Conservation (phyloP, 805 yeast species). For the Yarrowia phangngaensis region DNA sequence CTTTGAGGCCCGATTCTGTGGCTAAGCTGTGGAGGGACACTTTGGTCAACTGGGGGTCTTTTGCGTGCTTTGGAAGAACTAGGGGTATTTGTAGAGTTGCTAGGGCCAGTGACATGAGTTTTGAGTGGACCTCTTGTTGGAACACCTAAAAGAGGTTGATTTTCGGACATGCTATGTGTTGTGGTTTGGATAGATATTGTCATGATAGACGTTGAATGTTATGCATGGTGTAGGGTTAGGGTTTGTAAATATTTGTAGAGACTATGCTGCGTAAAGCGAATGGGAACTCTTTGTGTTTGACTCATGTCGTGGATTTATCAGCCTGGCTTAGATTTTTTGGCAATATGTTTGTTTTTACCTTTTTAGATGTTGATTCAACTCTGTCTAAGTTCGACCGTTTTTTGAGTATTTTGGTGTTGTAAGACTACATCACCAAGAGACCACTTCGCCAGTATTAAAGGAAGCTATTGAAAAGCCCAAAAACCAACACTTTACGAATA, state of each 20-base stretch:
- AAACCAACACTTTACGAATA: constrained; percentile 6
- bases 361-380: too few relatives aligned
- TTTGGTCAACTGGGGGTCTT: constrained; percentile 26
- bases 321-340: too few relatives aligned
- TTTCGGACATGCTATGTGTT: constrained; percentile 14
- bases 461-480: too few relatives aligned
- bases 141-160: constrained; percentile 9
- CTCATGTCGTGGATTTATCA: too few relatives aligned
- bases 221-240: constrained; percentile 8
- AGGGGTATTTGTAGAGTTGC: background rate
- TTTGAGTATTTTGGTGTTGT: too few relatives aligned
- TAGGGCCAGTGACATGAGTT: constrained; percentile 8
- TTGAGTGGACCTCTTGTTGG: constrained; percentile 19
- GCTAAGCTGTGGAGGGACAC: constrained; percentile 18
- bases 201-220: constrained; percentile 2
- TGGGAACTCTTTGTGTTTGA: too few relatives aligned
- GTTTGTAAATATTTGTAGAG: too few relatives aligned
- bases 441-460: too few relatives aligned
- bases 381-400: too few relatives aligned
- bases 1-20: constrained; percentile 47
- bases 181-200: background rate
- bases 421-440: too few relatives aligned
- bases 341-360: too few relatives aligned
- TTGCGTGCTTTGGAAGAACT: constrained; percentile 14
- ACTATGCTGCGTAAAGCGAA: too few relatives aligned